Percentiles rank a stretch among this genome's conserved stretches.
Evolutionary conservation across 129 eudicot genomes (phyloP).

Genomic region (Glebionis coronaria): DNA sequence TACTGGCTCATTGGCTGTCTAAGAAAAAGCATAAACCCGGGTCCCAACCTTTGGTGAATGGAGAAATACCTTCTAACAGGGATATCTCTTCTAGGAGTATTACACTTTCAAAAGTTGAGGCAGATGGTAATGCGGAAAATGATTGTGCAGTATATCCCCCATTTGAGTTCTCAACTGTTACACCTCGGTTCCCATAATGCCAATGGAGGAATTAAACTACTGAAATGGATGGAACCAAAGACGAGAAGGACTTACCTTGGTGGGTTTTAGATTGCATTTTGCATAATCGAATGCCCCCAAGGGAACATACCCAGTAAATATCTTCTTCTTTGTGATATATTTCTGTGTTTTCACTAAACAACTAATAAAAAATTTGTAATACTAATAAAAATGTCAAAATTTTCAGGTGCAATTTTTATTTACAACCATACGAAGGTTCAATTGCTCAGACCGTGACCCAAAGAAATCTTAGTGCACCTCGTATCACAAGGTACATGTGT

Average conservation of each 20-base stretch:
- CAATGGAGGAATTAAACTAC: conserved; percentile 94
- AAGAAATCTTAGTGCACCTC: conserved; percentile 97
- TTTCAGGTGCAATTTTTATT: conserved; percentile 87
- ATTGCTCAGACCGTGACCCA: conserved; percentile 82
- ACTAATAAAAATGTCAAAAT: neutral
- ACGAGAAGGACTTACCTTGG: conserved; percentile 91
- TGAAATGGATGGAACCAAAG: conserved; percentile 85
- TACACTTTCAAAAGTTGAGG: conserved; percentile 68
- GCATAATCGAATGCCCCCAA: conserved; percentile 89
- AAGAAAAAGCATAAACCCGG: conserved; percentile 78
- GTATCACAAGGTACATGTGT: conserved; percentile 73
- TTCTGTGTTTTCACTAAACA: neutral
- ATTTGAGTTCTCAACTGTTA: conserved; percentile 73
- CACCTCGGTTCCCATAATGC: conserved; percentile 90
- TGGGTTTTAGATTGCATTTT: conserved; percentile 90
- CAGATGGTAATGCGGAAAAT: conserved; percentile 69
- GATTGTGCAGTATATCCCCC: conserved; percentile 86
- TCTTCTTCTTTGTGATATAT: neutral
- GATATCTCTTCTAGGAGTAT: conserved; percentile 49
- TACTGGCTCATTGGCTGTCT: conserved; percentile 78
- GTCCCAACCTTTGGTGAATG: conserved; percentile 45
- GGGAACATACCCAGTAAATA: conserved; percentile 97
- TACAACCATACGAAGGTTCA: conserved; percentile 94
- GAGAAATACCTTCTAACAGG: conserved; percentile 62
- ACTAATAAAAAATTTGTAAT: too few species aligned